Evolutionary conservation across 2,329 filamentous ascomycete species (phyloP), one percentile per base, ranked within the genome.

Genomic region (Hortaea werneckii): DNA sequence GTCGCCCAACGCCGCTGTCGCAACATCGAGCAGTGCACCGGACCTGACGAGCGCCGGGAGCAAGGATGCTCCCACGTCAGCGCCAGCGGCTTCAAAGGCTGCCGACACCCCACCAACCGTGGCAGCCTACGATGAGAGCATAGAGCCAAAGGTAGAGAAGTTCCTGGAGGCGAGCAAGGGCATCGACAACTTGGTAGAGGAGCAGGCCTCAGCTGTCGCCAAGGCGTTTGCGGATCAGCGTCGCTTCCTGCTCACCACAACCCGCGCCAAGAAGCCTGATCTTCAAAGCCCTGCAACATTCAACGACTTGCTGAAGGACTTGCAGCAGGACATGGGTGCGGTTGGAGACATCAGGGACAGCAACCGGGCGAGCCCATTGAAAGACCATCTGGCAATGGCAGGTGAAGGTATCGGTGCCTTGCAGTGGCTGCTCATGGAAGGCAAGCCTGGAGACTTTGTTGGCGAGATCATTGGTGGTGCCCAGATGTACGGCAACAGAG

Each of bases 401-500:
- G 82, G 87, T 1, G 90, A 96, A 61, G 89, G 89, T 54, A 89
- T 95, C 54, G 83, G 87, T 61, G 82, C 88, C 35, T 72, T 98
- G 48, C 87, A 85, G 30, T 98, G 92, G 92, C 85, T 96, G 47
- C 85, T 83, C 0, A 79, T 92, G 41, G 85, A 94, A 43, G 76
- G 72, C 52, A 88, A 87, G 62, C 92, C 92, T 2, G 82, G 78
- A 53, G 89, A 92, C 60, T 86, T 89, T 58, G 84, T 96, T 40
- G 82, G 82, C 40, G 89, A 95, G 56, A 83, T 83, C 48, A 74
- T 94, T 13, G 82, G 83, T 29, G 83, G 87, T 42, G 87, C 89
- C 37, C 84, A 96, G 64, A 94, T 94, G 71, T 95, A 87, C 58
- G 92, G 92, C 30, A 96, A 98, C 71, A 81, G 89, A 57, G 86